Percentiles rank a stretch among this genome's conserved stretches.
These are phyloP conservation scores for Shiraia bambusicola DNA, from an alignment of 2,329 filamentous ascomycete species.

Conservation along the genomic window DNA sequence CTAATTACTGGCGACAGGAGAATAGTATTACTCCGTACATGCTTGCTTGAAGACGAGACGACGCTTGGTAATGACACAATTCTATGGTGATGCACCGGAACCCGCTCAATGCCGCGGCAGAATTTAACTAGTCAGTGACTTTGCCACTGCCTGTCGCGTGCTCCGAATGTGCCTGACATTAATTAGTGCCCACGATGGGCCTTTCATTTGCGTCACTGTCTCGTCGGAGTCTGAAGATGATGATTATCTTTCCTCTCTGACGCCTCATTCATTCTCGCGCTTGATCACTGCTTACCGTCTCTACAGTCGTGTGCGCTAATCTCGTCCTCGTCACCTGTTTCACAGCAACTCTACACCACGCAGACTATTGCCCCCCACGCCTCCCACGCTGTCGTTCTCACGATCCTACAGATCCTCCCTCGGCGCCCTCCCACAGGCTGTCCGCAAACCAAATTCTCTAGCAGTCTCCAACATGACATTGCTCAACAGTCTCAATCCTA, in stretches of 20 bases:
- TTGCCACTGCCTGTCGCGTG: slow-evolving; percentile 28
- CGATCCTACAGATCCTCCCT: slow-evolving; percentile 21
- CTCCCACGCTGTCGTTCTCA: slow-evolving; percentile 35
- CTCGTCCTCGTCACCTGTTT: background rate
- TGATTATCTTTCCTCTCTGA: slow-evolving; percentile 3
- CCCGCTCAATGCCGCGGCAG: slow-evolving; percentile 22
- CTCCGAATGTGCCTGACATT: slow-evolving; percentile 30
- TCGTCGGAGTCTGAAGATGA: slow-evolving; percentile 8
- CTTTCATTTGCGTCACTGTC: slow-evolving; percentile 28
- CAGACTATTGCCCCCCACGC: background rate
- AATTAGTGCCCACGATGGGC: slow-evolving; percentile 27
- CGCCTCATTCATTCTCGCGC: background rate
- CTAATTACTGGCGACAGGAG: too few relatives aligned
- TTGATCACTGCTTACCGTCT: slow-evolving; percentile 1
- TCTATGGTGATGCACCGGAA: slow-evolving; percentile 6
- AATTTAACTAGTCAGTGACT: slow-evolving; percentile 8
- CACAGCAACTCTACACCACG: background rate
- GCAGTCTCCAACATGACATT: slow-evolving; percentile 40
- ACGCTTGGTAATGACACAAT: too few relatives aligned
- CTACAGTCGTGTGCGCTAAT: background rate
- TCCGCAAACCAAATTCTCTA: slow-evolving; percentile 9
- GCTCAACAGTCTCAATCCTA: slow-evolving; percentile 59
- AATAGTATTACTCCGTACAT: too few relatives aligned
- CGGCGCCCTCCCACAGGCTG: slow-evolving; percentile 16
- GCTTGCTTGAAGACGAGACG: too few relatives aligned